phyloP scores from a whole-genome alignment of 805 yeast species.

The Starmerella stellata region DNA sequence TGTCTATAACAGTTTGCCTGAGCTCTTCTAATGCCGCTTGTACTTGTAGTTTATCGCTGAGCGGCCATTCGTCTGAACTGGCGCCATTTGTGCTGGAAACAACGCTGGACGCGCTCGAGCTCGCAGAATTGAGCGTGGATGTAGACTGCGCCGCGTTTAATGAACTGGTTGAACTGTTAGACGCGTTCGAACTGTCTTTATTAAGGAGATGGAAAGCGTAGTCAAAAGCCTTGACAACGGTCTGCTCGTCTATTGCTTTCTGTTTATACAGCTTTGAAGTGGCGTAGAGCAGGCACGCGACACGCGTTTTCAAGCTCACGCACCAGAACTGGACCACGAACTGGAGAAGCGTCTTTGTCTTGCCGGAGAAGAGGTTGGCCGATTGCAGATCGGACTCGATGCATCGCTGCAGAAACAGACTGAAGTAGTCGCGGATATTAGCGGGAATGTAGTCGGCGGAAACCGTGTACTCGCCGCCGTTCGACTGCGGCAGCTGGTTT shows the following conservation, averaged over 20 bases:
- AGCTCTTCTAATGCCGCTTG: conserved; percentile 24
- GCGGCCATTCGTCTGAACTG: neutral
- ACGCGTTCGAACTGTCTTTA: conserved; percentile 5
- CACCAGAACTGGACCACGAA: conserved; percentile 11
- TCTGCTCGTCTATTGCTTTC: neutral
- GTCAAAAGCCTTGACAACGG: conserved; percentile 4
- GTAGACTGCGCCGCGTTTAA: too few species aligned
- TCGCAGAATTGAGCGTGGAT: too few species aligned
- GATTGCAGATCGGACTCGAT: conserved; percentile 20
- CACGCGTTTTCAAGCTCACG: conserved; percentile 2
- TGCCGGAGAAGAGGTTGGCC: conserved; percentile 6
- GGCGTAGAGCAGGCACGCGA: conserved; percentile 7
- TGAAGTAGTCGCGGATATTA: conserved; percentile 27
- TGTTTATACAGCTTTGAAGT: conserved; percentile 1
- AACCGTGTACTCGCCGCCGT: neutral
- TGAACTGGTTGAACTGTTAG: conserved; percentile 8
- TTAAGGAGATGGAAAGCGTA: conserved; percentile 4
- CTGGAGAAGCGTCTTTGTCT: conserved; percentile 4
- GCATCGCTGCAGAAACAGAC: conserved; percentile 28
- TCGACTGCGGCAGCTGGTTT: conserved; percentile 5
- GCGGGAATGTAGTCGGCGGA: conserved; percentile 22
- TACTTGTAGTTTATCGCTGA: neutral
- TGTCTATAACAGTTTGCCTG: conserved; percentile 31
- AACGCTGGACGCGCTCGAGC: neutral
- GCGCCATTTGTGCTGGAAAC: too few species aligned